phyloP scores from a whole-genome alignment of 768 basidiomycete species.

The Neoboletus brunneissimus region DNA sequence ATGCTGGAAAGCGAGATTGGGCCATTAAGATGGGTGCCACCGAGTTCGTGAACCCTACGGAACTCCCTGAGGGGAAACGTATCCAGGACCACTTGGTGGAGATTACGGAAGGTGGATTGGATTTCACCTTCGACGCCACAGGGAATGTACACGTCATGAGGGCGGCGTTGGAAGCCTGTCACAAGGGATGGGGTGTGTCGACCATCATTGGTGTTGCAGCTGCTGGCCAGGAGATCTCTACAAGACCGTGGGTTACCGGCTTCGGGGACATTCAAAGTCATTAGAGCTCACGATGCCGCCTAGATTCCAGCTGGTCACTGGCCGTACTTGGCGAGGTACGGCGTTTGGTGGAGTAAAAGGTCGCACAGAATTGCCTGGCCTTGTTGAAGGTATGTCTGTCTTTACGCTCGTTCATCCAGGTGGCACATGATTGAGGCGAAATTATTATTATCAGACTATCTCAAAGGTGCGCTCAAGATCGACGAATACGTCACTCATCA shows the following conservation, averaged over 20 bases:
- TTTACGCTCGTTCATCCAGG: neutral
- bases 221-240: constrained; percentile 92
- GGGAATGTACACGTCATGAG: constrained; percentile 97
- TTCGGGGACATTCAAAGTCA: neutral
- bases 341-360: constrained; percentile 99
- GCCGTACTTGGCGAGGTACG: constrained; percentile 89
- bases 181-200: constrained; percentile 98
- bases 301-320: constrained; percentile 72
- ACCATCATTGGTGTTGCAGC: constrained; percentile 97
- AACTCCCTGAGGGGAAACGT: constrained; percentile 71
- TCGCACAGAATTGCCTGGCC: constrained; percentile 89
- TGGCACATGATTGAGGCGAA: neutral
- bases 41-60: constrained; percentile 85
- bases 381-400: constrained; percentile 70
- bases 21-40: constrained; percentile 92
- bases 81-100: constrained; percentile 90
- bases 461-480: constrained; percentile 77
- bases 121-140: constrained; percentile 96
- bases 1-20: constrained; percentile 82
- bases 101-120: constrained; percentile 93
- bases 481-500: constrained; percentile 96
- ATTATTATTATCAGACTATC: constrained; percentile 62
- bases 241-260: constrained; percentile 62
- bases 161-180: constrained; percentile 94
- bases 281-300: constrained; percentile 7